Percentiles rank a stretch among this genome's conserved stretches.
phyloP scores from a whole-genome alignment of 2,329 filamentous ascomycete genomes.

The Shiraia bambusicola region DNA sequence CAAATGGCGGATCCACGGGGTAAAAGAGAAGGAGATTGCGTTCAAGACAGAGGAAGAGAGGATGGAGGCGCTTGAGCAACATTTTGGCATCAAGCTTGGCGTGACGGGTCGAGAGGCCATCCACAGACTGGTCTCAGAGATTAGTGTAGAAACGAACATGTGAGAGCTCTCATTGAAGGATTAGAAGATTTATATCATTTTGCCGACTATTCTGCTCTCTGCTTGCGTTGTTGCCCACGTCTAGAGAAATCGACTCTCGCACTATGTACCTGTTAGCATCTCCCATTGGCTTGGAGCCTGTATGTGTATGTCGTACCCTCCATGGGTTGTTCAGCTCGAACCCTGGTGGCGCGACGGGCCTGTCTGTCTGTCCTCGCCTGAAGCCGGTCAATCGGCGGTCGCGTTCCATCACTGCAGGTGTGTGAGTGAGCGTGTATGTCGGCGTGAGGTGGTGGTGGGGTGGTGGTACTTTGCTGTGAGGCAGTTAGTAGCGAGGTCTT shows the following conservation, averaged over 20 bases:
- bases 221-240: constrained; percentile 9
- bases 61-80: constrained; percentile 46
- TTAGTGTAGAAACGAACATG: constrained; percentile 24
- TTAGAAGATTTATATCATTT: constrained; percentile 16
- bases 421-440: constrained; percentile 35
- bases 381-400: constrained; percentile 64
- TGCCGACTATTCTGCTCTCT: constrained; percentile 8
- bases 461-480: constrained; percentile 56
- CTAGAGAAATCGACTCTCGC: constrained; percentile 43
- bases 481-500: constrained; percentile 45
- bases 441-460: constrained; percentile 31
- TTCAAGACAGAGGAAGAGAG: constrained; percentile 49
- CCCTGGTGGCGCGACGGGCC: constrained; percentile 58
- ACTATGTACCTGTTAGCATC: constrained; percentile 36
- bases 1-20: constrained; percentile 49
- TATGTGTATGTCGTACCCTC: constrained; percentile 54
- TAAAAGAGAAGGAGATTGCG: constrained; percentile 44
- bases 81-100: constrained; percentile 48
- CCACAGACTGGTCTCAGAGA: constrained; percentile 35
- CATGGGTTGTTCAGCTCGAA: constrained; percentile 69
- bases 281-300: background rate
- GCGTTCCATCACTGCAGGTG: constrained; percentile 63
- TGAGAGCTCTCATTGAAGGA: constrained; percentile 11
- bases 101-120: constrained; percentile 45
- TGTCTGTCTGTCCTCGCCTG: constrained; percentile 63